Conservation (phyloP, 768 basidiomycete species). For the Phylloporus arenicola region DNA sequence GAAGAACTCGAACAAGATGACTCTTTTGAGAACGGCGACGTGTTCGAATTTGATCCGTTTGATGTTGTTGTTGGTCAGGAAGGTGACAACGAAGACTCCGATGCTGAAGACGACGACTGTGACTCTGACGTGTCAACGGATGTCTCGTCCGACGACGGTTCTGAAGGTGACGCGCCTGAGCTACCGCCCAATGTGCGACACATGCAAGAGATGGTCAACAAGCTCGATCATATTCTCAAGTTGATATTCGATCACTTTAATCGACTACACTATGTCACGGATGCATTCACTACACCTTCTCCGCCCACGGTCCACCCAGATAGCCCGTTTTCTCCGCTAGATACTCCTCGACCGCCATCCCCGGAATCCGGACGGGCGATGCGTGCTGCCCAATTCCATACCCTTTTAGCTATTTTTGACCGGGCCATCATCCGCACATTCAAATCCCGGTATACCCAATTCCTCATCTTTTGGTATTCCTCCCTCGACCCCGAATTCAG, state of each 20-base stretch:
- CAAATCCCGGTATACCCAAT: slow-evolving; percentile 96
- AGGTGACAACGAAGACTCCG: slow-evolving; percentile 52
- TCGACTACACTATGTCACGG: slow-evolving; percentile 34
- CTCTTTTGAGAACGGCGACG: slow-evolving; percentile 42
- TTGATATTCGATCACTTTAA: slow-evolving; percentile 85
- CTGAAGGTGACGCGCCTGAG: slow-evolving; percentile 36
- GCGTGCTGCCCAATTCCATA: slow-evolving; percentile 68
- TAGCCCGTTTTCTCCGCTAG: slow-evolving; percentile 15
- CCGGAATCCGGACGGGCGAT: slow-evolving; percentile 35
- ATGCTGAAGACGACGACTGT: slow-evolving; percentile 47
- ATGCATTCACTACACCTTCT: slow-evolving; percentile 14
- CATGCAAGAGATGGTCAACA: slow-evolving; percentile 83
- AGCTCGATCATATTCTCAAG: slow-evolving; percentile 83
- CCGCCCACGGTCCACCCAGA: slow-evolving; percentile 2
- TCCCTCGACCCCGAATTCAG: slow-evolving; percentile 85
- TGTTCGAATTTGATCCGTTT: slow-evolving; percentile 82
- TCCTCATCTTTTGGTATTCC: slow-evolving; percentile 92
- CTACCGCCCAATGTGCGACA: slow-evolving; percentile 53
- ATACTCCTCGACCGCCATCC: slow-evolving; percentile 21
- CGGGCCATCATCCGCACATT: slow-evolving; percentile 91
- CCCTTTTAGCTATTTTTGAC: slow-evolving; percentile 90
- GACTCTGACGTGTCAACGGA: slow-evolving; percentile 60
- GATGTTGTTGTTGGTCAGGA: slow-evolving; percentile 75
- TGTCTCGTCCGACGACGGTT: slow-evolving; percentile 65
- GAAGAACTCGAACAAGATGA: slow-evolving; percentile 82